These are phyloP conservation scores for Astrothelium subdiscretum DNA, from an alignment of 495 filamentous ascomycete genomes.

Conservation along the genomic window DNA sequence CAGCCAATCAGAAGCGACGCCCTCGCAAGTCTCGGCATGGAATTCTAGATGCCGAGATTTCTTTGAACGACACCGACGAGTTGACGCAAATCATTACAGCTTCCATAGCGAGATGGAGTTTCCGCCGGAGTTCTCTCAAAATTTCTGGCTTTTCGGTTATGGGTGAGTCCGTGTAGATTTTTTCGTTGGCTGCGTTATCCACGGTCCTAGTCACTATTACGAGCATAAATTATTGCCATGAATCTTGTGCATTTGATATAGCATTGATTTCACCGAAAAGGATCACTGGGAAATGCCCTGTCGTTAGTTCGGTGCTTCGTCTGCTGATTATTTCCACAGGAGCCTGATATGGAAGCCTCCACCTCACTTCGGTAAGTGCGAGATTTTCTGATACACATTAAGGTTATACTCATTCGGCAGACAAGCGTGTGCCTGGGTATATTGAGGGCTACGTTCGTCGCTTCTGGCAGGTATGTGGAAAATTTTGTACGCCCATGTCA, in stretches of 20 bases:
- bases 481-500: background rate
- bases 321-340: slow-evolving; percentile 33
- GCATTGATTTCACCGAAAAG: no score
- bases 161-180: slow-evolving; percentile 9
- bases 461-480: slow-evolving; percentile 79
- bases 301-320: no score
- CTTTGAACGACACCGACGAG: no score
- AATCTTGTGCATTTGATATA: no score
- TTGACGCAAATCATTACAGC: no score
- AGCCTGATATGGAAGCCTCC: slow-evolving; percentile 98
- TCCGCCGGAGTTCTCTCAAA: background rate
- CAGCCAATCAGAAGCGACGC: no score
- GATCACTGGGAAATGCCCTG: no score
- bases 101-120: no score
- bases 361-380: slow-evolving; percentile 71
- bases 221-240: no score
- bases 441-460: slow-evolving; percentile 88
- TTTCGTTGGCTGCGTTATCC: background rate
- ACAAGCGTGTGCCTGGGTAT: slow-evolving; percentile 77
- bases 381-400: background rate
- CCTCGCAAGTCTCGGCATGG: no score
- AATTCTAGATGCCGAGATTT: no score
- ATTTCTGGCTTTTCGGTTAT: slow-evolving; percentile 23
- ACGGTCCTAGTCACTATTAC: background rate
- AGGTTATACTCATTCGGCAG: slow-evolving; percentile 32